Conservation (phyloP, 192 early-diverging fungal species). For the Rhizoclosmatium globosum region DNA sequence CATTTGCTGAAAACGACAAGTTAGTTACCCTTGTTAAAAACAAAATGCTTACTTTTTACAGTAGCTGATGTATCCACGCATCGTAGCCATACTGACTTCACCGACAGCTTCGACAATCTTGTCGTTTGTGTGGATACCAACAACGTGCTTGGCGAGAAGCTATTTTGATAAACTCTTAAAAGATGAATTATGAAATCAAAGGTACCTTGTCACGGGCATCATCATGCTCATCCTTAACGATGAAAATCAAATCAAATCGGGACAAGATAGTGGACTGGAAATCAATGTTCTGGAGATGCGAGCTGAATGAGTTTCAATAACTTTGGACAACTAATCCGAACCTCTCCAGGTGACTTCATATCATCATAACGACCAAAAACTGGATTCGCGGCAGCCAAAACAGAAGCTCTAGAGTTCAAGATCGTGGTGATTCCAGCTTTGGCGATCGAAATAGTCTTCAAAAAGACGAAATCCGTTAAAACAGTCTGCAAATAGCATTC, state of each 20-base stretch:
- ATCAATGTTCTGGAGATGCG: slow-evolving; percentile 84
- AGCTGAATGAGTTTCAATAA: neutral
- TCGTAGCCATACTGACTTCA: slow-evolving; percentile 92
- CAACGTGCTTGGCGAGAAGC: slow-evolving; percentile 95
- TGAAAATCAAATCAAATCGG: slow-evolving; percentile 99
- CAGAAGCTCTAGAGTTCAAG: slow-evolving; percentile 95
- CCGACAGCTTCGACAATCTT: slow-evolving; percentile 68
- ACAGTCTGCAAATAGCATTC: neutral
- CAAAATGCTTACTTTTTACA: slow-evolving; percentile 76
- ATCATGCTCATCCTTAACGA: slow-evolving; percentile 97
- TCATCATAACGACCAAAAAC: slow-evolving; percentile 99
- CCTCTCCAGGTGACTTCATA: slow-evolving; percentile 95
- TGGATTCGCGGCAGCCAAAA: slow-evolving; percentile 97
- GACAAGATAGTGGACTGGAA: slow-evolving; percentile 99
- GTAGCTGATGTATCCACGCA: slow-evolving; percentile 96
- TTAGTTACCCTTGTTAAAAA: neutral
- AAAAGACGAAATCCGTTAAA: neutral
- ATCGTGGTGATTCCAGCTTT: slow-evolving; percentile 99
- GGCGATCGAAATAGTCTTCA: slow-evolving; percentile 94
- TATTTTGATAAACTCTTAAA: slow-evolving; percentile 36
- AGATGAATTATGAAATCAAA: neutral
- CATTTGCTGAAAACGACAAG: slow-evolving; percentile 74
- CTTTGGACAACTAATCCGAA: slow-evolving; percentile 34
- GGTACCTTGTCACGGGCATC: slow-evolving; percentile 83
- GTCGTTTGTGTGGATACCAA: slow-evolving; percentile 88